Base-by-base conservation (phyloP, 805 yeast genomes). In the Jamesozyma lodderae region DNA sequence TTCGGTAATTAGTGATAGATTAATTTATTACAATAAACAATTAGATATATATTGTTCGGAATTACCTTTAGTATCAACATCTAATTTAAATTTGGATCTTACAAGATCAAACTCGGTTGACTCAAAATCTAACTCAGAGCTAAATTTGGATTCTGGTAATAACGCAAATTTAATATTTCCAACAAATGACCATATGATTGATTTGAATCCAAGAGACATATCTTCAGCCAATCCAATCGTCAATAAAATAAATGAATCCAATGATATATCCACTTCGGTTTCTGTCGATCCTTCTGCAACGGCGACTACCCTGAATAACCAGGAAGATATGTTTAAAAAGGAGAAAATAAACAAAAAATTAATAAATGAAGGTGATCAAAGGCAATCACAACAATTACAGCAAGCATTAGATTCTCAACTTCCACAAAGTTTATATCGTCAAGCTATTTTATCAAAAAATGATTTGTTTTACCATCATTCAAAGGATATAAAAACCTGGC, bases 401-500 rank as follows among this genome's bases (percentile, higher is more conserved):
- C 32, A 29, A 29, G n/a, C n/a, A n/a, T n/a, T n/a, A n/a, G n/a
- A n/a, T n/a, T n/a, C n/a, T n/a, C 41, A 37, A 22, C 37, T 16
- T 24, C 27, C 6, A 32, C 46, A 20, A 21, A 22, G 27, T 17
- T 23, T 36, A 40, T 49, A 31, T 36, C 47, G 45, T 38, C 56
- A 36, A 49, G 56, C 52, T 44, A 57, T 51, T 38, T 48, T 51
- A 24, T 38, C 60, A 3, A 46, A 48, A 33, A 66, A 67, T 4
- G 68, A 61, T 9, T 44, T 74, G 8, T 81, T 80, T 52, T 79
- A 78, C 51, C 67, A 67, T 40, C 78, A 77, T 41, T 70, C 77
- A 10, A 58, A 71, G 9, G 90, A 82, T 53, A 62, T 79, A 18
- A 61, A 66, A 16, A 64, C 67, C 9, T 82, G 90, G 90, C 63